phyloP scores from a whole-genome alignment of 2,329 filamentous ascomycete genomes.

The Colletotrichum sp. region DNA sequence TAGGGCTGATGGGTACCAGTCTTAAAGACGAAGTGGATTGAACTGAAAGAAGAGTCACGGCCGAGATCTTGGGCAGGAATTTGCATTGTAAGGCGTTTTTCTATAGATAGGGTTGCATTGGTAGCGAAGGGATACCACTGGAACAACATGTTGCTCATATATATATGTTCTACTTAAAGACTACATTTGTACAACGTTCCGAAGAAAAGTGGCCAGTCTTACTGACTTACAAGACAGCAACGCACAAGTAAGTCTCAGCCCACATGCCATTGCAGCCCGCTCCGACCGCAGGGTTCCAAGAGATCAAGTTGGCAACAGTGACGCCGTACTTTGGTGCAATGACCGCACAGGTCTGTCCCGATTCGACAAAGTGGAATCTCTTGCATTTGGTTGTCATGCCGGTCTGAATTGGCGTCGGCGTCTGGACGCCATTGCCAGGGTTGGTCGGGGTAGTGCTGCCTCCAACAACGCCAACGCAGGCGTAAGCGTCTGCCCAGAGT shows the following conservation, averaged over 20 bases:
- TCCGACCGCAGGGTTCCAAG: constrained; percentile 5
- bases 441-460: not conserved
- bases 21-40: not conserved
- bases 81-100: not conserved
- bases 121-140: not conserved
- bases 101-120: not conserved
- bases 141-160: not conserved
- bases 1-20: not conserved
- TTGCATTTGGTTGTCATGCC: constrained; percentile 21
- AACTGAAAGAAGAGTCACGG: not conserved
- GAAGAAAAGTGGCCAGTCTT: not conserved
- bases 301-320: not conserved
- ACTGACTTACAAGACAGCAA: not conserved
- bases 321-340: constrained; percentile 3
- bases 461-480: constrained; percentile 10
- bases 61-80: not conserved
- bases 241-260: not conserved
- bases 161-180: not conserved
- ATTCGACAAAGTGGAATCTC: constrained; percentile 12
- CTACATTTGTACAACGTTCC: not conserved
- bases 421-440: constrained; percentile 13
- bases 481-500: constrained; percentile 22
- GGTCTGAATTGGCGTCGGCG: constrained; percentile 7
- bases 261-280: not conserved
- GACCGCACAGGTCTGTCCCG: constrained; percentile 1